Base-by-base conservation (phyloP, 179 eudicot species). In the Corrigiola litoralis region DNA sequence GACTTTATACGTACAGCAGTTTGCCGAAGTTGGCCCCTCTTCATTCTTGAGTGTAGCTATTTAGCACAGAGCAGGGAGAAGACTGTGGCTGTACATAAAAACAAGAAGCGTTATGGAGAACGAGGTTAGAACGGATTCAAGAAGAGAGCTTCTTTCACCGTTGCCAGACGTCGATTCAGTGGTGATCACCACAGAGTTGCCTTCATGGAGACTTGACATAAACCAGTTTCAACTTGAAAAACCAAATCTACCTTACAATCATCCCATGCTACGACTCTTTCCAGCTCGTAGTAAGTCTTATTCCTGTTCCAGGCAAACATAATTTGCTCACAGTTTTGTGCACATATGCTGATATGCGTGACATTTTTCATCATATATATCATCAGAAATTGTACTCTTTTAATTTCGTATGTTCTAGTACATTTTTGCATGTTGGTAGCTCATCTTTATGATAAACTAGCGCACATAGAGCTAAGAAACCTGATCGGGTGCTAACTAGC, bases 71-170 rank as follows among this genome's bases (percentile, higher is more conserved):
- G n/a, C n/a, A n/a, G n/a, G n/a, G n/a, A n/a, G n/a, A n/a, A n/a
- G n/a, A n/a, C n/a, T n/a, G n/a, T n/a, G n/a, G n/a, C n/a, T n/a
- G n/a, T n/a, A 10, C 6, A 41, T 41, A 31, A 23, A 23, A 21
- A 25, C 13, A 11, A 24, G 5, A 21, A 27, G 27, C 45, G 46
- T 61, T 5, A 72, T 73, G 77, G 57, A 6, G 17, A 62, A 67
- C 16, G 72, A 61, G 23, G 63, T 73, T 48, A 34, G 44, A n/a
- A 62, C 16, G 13, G 77, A 73, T 1, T 73, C 77, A 16, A 73
- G 69, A 40, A 61, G 77, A 67, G 77, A 73, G 52, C 64, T 73
- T 2, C 63, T 73, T 5, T 73, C 77, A 2, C 77, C 77, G 0
- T 29, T 73, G 51, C 77, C 77, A 0, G 77, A 62, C 0, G 61